These are phyloP conservation scores for Penicillium glabrum DNA, from an alignment of 2,329 filamentous ascomycete genomes.

Conservation along the genomic window DNA sequence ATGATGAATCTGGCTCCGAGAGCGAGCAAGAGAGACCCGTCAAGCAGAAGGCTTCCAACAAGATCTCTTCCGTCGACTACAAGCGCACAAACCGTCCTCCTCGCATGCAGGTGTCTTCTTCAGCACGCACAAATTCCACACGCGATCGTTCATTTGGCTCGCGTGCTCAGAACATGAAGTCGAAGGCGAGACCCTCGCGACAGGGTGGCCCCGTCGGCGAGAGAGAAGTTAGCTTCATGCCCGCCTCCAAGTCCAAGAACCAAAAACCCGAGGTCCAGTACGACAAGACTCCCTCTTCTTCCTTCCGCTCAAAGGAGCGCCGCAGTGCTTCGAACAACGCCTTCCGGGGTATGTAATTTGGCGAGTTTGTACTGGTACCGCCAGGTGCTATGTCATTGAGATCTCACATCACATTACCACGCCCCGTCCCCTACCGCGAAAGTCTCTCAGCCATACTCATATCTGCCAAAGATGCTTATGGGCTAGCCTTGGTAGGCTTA, in stretches of 20 bases:
- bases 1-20: constrained; percentile 36
- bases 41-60: constrained; percentile 36
- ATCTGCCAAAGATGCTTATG: neutral
- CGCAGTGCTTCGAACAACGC: constrained; percentile 52
- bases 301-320: constrained; percentile 41
- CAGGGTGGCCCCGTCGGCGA: constrained; percentile 45
- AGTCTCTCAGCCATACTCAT: neutral
- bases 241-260: constrained; percentile 45
- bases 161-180: constrained; percentile 49
- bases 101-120: constrained; percentile 60
- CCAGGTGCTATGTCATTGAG: neutral
- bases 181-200: constrained; percentile 33
- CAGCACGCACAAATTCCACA: constrained; percentile 42
- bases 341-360: constrained; percentile 46
- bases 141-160: constrained; percentile 60
- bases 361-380: neutral
- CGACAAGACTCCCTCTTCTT: constrained; percentile 12
- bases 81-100: constrained; percentile 52
- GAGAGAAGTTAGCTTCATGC: constrained; percentile 62
- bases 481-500: neutral
- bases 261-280: constrained; percentile 22
- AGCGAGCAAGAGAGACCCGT: constrained; percentile 28
- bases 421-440: neutral
- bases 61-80: constrained; percentile 58
- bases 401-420: neutral